These are phyloP conservation scores for Trichopus zeylanicus DNA, from an alignment of 116 monocot genomes.

Conservation along the genomic window DNA sequence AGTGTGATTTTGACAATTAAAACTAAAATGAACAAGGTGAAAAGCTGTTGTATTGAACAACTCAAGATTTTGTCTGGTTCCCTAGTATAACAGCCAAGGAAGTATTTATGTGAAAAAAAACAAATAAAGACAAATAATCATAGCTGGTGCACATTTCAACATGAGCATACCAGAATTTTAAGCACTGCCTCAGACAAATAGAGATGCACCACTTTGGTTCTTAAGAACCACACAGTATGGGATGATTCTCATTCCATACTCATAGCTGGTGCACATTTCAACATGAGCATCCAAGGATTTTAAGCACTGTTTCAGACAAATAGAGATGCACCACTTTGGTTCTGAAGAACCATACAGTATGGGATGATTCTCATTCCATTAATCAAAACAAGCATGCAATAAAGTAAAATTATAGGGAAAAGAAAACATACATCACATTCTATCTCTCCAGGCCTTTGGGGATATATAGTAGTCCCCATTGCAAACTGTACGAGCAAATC, in stretches of 20 bases:
- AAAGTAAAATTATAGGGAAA: not conserved
- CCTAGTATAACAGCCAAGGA: too few relatives aligned
- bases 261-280: too few relatives aligned
- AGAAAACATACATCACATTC: constrained; percentile 80
- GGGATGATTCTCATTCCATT: not conserved
- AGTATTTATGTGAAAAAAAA: too few relatives aligned
- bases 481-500: too few relatives aligned
- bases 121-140: too few relatives aligned
- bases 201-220: too few relatives aligned
- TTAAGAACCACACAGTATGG: not conserved
- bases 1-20: too few relatives aligned
- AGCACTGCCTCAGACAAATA: not conserved
- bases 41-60: not conserved
- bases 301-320: not conserved
- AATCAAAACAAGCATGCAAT: not conserved
- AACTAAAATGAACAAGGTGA: constrained; percentile 26
- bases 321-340: too few relatives aligned
- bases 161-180: not conserved
- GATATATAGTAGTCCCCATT: constrained; percentile 41
- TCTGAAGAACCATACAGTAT: not conserved
- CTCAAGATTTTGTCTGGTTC: not conserved
- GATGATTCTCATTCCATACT: not conserved
- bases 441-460: constrained; percentile 91
- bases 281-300: not conserved
- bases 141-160: too few relatives aligned